phyloP scores from a whole-genome alignment of 2,329 filamentous ascomycete genomes.

The Annulohypoxylon truncatum region DNA sequence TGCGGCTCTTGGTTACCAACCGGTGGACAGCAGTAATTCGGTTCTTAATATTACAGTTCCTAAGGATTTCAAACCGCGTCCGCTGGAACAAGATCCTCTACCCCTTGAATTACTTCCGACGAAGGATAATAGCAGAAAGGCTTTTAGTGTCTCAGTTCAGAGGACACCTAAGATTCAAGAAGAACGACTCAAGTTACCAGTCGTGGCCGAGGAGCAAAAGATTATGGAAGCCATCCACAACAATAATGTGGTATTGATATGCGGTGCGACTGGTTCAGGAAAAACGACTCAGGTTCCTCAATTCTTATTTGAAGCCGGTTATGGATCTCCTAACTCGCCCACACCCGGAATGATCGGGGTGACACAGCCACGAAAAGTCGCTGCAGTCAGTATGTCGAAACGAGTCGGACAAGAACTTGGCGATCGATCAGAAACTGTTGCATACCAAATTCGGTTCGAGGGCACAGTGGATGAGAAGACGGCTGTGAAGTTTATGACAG shows the following conservation, averaged over 20 bases:
- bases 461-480: slow-evolving; percentile 83
- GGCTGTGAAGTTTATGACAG: slow-evolving; percentile 98
- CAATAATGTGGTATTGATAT: slow-evolving; percentile 88
- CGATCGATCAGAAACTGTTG: slow-evolving; percentile 79
- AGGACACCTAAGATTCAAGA: slow-evolving; percentile 80
- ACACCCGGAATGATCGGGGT: slow-evolving; percentile 94
- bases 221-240: slow-evolving; percentile 98
- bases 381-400: slow-evolving; percentile 95
- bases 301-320: slow-evolving; percentile 94
- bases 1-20: slow-evolving; percentile 76
- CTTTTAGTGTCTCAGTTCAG: slow-evolving; percentile 78
- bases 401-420: slow-evolving; percentile 89
- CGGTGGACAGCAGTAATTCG: slow-evolving; percentile 57
- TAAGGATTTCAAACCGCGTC: slow-evolving; percentile 73
- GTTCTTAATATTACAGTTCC: slow-evolving; percentile 65
- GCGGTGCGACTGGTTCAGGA: slow-evolving; percentile 94
- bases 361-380: slow-evolving; percentile 93
- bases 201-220: slow-evolving; percentile 94
- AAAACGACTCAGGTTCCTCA: slow-evolving; percentile 98
- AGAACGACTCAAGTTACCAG: slow-evolving; percentile 81
- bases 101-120: slow-evolving; percentile 74
- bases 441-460: slow-evolving; percentile 96
- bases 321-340: slow-evolving; percentile 79
- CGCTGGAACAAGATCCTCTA: slow-evolving; percentile 76
- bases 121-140: slow-evolving; percentile 72